phyloP scores from a whole-genome alignment of 108 stramenopile genomes.

The Mediolabrus comicus region DNA sequence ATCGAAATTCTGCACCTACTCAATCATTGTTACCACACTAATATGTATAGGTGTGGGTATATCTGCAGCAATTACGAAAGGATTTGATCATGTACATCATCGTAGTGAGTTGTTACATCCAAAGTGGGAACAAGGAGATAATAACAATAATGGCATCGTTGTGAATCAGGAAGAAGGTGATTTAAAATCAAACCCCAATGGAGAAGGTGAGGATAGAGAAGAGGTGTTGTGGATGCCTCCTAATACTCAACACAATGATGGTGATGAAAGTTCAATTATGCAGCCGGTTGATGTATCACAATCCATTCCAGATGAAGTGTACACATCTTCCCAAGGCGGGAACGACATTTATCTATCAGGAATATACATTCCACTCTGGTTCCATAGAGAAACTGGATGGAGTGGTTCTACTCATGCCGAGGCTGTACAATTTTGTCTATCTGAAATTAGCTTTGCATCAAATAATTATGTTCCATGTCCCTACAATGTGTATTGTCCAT shows the following conservation, averaged over 20 bases:
- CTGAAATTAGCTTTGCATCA: slow-evolving; percentile 1
- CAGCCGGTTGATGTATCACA: neutral
- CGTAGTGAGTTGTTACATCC: slow-evolving; percentile 5
- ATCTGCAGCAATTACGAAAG: slow-evolving; percentile 5
- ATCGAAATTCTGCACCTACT: neutral
- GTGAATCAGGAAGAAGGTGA: neutral
- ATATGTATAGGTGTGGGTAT: neutral
- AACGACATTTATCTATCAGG: neutral
- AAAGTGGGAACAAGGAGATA: neutral
- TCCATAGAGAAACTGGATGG: slow-evolving; percentile 20
- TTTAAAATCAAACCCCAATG: neutral
- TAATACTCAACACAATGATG: neutral
- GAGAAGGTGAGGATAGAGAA: neutral
- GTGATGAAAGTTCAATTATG: neutral
- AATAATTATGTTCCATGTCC: slow-evolving; percentile 23
- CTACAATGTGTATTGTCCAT: slow-evolving; percentile 38
- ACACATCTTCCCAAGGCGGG: neutral
- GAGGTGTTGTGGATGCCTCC: neutral
- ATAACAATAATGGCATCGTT: neutral
- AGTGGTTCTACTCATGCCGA: slow-evolving; percentile 20
- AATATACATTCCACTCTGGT: slow-evolving; percentile 22
- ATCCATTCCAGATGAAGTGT: neutral
- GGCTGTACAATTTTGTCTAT: slow-evolving; percentile 23
- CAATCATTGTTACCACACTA: neutral
- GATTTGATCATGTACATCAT: slow-evolving; percentile 8